Percentiles rank a stretch among this genome's conserved stretches.
These are phyloP conservation scores for Chrysoporthe deuterocubensis DNA, from an alignment of 2,329 filamentous ascomycete species.

Conservation along the genomic window DNA sequence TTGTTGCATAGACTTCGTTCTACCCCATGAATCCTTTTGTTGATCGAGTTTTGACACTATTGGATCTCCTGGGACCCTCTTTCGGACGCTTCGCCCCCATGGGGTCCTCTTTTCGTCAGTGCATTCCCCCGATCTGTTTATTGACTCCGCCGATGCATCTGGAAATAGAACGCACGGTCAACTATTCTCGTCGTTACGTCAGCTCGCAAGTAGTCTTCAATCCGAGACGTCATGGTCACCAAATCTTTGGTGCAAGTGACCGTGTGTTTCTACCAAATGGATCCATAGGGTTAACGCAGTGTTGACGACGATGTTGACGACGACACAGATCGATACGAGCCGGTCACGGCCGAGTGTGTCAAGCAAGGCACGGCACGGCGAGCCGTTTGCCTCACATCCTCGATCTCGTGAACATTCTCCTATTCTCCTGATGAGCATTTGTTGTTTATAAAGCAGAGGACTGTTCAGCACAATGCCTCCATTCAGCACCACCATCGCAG, in stretches of 20 bases:
- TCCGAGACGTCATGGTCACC: neutral
- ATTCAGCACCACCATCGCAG: neutral
- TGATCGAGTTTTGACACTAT: neutral
- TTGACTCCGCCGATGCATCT: neutral
- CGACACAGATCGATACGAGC: neutral
- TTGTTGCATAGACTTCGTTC: neutral
- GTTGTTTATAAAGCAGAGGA: neutral
- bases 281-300: neutral
- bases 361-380: too few relatives aligned
- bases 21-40: neutral
- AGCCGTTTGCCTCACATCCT: too few relatives aligned
- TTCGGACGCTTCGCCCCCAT: neutral
- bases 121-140: neutral
- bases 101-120: neutral
- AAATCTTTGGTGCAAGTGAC: neutral
- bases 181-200: neutral
- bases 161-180: neutral
- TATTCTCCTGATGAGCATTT: neutral
- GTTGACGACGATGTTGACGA: conserved; percentile 6
- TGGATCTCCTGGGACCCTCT: neutral
- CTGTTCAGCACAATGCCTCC: neutral
- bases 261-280: neutral
- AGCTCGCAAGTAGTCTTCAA: neutral
- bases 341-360: neutral
- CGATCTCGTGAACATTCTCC: neutral